Conservation (phyloP, 257 asterid genomes). For the Solanum arcanum region DNA sequence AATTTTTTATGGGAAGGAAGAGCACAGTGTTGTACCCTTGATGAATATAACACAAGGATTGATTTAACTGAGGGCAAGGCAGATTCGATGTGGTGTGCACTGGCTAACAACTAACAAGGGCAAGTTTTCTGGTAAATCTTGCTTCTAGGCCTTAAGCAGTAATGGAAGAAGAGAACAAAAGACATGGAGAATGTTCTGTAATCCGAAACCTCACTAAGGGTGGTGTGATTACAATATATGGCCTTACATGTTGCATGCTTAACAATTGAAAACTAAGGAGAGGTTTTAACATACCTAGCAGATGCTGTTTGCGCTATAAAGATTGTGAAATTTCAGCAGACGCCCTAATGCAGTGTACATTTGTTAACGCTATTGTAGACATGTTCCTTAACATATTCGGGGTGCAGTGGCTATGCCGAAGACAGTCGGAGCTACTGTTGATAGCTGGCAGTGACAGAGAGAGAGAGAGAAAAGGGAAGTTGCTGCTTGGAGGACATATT, state of each 20-base stretch:
- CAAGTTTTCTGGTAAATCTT: neutral
- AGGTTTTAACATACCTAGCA: neutral
- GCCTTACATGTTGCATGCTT: neutral
- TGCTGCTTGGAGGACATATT: neutral
- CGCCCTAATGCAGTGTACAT: neutral
- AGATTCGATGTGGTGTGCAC: neutral
- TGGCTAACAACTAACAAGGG: neutral
- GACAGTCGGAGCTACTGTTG: neutral
- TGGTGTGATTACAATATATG: neutral
- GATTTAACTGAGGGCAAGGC: neutral
- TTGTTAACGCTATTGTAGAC: neutral
- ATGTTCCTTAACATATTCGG: neutral
- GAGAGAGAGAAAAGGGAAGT: neutral
- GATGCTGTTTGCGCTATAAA: neutral
- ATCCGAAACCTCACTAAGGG: neutral
- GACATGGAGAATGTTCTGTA: neutral
- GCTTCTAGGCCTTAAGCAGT: neutral
- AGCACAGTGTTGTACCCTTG: neutral
- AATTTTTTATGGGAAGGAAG: neutral
- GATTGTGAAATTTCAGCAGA: neutral
- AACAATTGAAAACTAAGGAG: neutral
- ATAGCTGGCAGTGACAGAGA: neutral
- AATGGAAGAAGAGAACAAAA: neutral
- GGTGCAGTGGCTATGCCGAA: neutral
- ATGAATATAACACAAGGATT: neutral